Evolutionary conservation across 169 alveolate genomes (phyloP).

Genomic region (Plasmodium blacklocki): DNA sequence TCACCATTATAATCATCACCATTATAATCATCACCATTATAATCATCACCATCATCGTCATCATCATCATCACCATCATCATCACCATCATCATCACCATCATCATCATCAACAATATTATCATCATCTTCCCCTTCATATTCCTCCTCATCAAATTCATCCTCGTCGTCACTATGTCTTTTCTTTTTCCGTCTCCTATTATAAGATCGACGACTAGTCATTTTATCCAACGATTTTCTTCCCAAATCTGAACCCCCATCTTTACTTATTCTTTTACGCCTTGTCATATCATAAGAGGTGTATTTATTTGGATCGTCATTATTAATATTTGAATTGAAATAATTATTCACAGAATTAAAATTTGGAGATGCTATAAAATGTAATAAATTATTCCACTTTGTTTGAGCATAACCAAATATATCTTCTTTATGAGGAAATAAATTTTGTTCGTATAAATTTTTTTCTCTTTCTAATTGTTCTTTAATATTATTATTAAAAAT

Average conservation of each 20-base stretch:
- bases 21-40: background rate
- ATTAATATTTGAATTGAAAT: background rate
- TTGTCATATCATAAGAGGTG: background rate
- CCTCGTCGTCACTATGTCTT: background rate
- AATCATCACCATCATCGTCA: background rate
- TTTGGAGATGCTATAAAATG: conserved; percentile 75
- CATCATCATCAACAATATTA: background rate
- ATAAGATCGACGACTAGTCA: no score
- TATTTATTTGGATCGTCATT: background rate
- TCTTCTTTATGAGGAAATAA: conserved; percentile 66
- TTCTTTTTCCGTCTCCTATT: background rate
- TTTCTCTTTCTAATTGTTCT: conserved; percentile 63
- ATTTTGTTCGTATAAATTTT: conserved; percentile 42
- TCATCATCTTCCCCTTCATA: conserved; percentile 24
- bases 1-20: background rate
- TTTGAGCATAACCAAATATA: conserved; percentile 31
- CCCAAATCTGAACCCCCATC: no score
- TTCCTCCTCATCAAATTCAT: background rate
- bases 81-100: background rate
- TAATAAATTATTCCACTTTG: conserved; percentile 55
- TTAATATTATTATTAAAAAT: conserved; percentile 61
- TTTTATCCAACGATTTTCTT: no score
- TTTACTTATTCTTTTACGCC: conserved; percentile 14
- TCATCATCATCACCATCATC: background rate
- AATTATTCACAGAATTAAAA: background rate